phyloP scores from a whole-genome alignment of 495 filamentous ascomycete genomes.

The Polyplosphaeria fusca region DNA sequence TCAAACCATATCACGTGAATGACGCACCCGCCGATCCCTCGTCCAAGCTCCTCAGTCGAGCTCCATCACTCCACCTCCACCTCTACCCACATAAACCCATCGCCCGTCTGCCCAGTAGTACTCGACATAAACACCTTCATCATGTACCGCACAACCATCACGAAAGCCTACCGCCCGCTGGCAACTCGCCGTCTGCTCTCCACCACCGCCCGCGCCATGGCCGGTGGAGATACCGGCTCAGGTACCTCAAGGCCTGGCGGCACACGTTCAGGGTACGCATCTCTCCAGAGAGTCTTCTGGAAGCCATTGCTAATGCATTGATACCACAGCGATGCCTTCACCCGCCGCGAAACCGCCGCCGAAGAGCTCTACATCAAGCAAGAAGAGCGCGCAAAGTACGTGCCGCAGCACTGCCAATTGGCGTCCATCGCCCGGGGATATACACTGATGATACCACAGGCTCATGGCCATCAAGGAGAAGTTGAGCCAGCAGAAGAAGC shows the following conservation, averaged over 20 bases:
- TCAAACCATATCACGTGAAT: neutral
- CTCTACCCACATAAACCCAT: slow-evolving; percentile 3
- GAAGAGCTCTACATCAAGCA: slow-evolving; percentile 79
- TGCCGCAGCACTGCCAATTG: slow-evolving; percentile 26
- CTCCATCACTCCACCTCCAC: neutral
- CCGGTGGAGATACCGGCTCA: slow-evolving; percentile 48
- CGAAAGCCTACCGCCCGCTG: slow-evolving; percentile 22
- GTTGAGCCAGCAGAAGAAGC: slow-evolving; percentile 71
- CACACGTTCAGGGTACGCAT: slow-evolving; percentile 41
- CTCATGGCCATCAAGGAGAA: slow-evolving; percentile 67
- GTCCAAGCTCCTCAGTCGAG: neutral
- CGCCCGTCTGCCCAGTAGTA: slow-evolving; percentile 1
- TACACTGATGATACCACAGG: slow-evolving; percentile 38
- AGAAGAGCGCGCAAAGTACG: slow-evolving; percentile 81
- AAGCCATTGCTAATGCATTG: neutral
- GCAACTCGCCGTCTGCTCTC: slow-evolving; percentile 36
- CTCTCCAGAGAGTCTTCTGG: neutral
- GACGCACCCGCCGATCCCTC: neutral
- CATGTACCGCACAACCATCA: slow-evolving; percentile 31
- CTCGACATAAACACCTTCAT: slow-evolving; percentile 4
- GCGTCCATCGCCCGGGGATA: neutral
- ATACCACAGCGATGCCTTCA: slow-evolving; percentile 73
- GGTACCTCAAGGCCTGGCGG: slow-evolving; percentile 46
- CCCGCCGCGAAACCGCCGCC: slow-evolving; percentile 79
- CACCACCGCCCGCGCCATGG: slow-evolving; percentile 39